Conservation (phyloP, 1,284 basidiomycete genomes). For the Xerocomus amazonicus region DNA sequence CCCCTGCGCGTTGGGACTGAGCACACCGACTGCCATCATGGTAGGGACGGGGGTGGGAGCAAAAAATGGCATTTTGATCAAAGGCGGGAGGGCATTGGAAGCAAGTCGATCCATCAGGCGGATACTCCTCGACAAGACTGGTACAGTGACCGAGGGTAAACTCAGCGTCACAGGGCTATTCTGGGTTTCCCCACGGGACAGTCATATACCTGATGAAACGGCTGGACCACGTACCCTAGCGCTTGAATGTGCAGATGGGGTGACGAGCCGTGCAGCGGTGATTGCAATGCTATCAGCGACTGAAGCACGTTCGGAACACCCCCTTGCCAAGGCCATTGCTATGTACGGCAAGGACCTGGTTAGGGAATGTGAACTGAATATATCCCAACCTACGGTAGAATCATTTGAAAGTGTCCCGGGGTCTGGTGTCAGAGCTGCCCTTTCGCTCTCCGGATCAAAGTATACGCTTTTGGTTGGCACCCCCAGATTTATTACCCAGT, state of each 20-base stretch:
- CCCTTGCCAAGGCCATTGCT: slow-evolving; percentile 90
- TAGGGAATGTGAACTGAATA: slow-evolving; percentile 34
- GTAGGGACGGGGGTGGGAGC: slow-evolving; percentile 98
- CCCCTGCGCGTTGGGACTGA: slow-evolving; percentile 94
- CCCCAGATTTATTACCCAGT: slow-evolving; percentile 61
- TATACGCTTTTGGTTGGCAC: slow-evolving; percentile 74
- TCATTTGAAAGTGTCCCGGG: slow-evolving; percentile 88
- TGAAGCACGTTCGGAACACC: slow-evolving; percentile 93
- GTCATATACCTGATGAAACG: slow-evolving; percentile 28
- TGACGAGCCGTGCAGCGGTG: slow-evolving; percentile 59
- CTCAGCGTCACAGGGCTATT: slow-evolving; percentile 67
- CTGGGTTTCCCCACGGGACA: slow-evolving; percentile 62
- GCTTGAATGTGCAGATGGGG: slow-evolving; percentile 56
- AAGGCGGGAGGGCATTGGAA: slow-evolving; percentile 93
- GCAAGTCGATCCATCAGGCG: slow-evolving; percentile 80
- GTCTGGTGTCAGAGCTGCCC: slow-evolving; percentile 76
- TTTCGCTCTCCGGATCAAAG: slow-evolving; percentile 46
- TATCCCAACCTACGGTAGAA: slow-evolving; percentile 45
- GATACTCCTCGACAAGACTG: slow-evolving; percentile 96
- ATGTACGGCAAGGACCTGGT: slow-evolving; percentile 73
- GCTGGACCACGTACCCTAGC: slow-evolving; percentile 43
- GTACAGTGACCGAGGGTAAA: slow-evolving; percentile 91
- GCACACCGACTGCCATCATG: slow-evolving; percentile 99
- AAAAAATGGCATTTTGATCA: slow-evolving; percentile 96
- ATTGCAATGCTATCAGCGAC: slow-evolving; percentile 81